Evolutionary conservation across 176 grass and related monocot species (phyloP).

Genomic region (Typha latifolia): DNA sequence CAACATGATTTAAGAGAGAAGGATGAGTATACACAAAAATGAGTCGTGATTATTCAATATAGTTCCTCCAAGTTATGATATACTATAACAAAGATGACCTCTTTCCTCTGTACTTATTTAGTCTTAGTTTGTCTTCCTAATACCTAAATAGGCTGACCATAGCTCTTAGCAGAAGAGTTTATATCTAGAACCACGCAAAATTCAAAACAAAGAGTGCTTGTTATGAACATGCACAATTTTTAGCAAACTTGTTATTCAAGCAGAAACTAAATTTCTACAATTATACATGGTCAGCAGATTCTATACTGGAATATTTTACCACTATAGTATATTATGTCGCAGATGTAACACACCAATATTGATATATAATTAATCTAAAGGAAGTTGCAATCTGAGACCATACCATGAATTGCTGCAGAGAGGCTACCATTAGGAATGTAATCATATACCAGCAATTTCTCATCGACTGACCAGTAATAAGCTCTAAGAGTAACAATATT

Average conservation of each 20-base stretch:
- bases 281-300: not conserved
- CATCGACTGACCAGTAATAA: slow-evolving; percentile 94
- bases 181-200: not conserved
- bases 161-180: not conserved
- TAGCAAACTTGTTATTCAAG: not conserved
- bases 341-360: not conserved
- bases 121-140: no score
- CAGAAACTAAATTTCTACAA: not conserved
- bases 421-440: slow-evolving; percentile 88
- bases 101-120: no score
- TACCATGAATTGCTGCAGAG: slow-evolving; percentile 82
- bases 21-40: no score
- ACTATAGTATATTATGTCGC: not conserved
- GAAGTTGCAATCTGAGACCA: not conserved
- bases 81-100: no score
- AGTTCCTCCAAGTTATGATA: no score
- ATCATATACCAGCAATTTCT: slow-evolving; percentile 93
- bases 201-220: not conserved
- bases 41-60: no score
- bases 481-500: slow-evolving; percentile 81
- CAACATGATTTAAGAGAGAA: no score
- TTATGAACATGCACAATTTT: slow-evolving; percentile 3
- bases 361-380: slow-evolving; percentile 1
- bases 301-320: not conserved
- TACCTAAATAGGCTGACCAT: no score